Evolutionary conservation across 371 early-diverging fungal genomes (phyloP).

Genomic region (Mycotypha africana): DNA sequence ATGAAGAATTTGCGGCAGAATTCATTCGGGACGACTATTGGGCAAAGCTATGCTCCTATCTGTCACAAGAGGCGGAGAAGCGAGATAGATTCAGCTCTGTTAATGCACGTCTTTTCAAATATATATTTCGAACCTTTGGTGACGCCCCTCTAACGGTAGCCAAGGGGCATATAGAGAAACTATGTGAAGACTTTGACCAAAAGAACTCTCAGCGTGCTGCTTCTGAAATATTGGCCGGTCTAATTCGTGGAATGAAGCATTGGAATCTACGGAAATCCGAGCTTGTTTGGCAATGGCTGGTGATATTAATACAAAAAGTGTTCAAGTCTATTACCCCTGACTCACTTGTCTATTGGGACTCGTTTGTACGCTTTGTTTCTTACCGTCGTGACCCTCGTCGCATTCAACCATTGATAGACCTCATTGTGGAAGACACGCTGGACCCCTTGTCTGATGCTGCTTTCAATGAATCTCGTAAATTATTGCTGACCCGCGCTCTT

Average conservation of each 20-base stretch:
- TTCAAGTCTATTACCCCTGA: constrained; percentile 62
- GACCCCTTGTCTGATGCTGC: constrained; percentile 78
- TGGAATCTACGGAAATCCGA: constrained; percentile 52
- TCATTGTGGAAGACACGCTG: constrained; percentile 60
- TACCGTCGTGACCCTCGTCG: constrained; percentile 82
- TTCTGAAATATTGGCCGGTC: constrained; percentile 72
- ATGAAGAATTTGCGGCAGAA: constrained; percentile 40
- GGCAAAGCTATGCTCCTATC: constrained; percentile 47
- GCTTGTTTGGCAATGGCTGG: constrained; percentile 60
- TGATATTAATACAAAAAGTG: constrained; percentile 44
- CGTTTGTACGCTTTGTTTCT: constrained; percentile 48
- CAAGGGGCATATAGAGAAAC: constrained; percentile 40
- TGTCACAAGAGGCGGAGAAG: constrained; percentile 59
- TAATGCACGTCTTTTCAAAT: constrained; percentile 58
- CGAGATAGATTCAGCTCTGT: constrained; percentile 53
- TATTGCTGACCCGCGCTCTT: constrained; percentile 58
- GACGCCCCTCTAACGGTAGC: constrained; percentile 49
- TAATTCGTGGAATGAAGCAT: constrained; percentile 83
- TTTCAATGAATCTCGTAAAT: constrained; percentile 76
- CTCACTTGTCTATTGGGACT: constrained; percentile 72
- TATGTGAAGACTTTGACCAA: constrained; percentile 52
- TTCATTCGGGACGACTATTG: constrained; percentile 52
- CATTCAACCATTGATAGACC: constrained; percentile 60
- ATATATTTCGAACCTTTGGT: constrained; percentile 65
- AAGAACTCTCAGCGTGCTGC: constrained; percentile 76